These are phyloP conservation scores for Suhomyces sp. DNA, from an alignment of 805 yeast species.

Conservation along the genomic window DNA sequence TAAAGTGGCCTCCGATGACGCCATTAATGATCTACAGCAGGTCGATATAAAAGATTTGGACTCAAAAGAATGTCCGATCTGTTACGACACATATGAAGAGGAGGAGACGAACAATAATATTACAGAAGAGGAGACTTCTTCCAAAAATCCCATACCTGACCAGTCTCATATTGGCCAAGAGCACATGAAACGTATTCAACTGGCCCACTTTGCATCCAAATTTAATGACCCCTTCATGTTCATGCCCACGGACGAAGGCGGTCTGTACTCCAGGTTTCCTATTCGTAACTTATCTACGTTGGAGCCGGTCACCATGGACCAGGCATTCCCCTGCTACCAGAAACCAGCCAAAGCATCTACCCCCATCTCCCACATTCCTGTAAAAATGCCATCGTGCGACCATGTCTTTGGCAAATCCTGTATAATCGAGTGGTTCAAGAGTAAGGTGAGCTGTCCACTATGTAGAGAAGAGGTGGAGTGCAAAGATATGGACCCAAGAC, in stretches of 20 bases:
- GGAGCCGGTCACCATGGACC: slow-evolving; percentile 17
- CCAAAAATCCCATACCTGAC: background rate
- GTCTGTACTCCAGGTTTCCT: slow-evolving; percentile 27
- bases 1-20: slow-evolving; percentile 37
- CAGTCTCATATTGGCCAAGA: background rate
- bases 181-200: background rate
- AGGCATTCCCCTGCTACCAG: slow-evolving; percentile 27
- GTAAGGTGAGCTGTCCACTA: slow-evolving; percentile 40
- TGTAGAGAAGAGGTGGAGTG: slow-evolving; percentile 39
- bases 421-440: slow-evolving; percentile 40
- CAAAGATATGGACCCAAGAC: slow-evolving; percentile 15
- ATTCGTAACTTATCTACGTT: slow-evolving; percentile 20
- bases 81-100: slow-evolving; percentile 35
- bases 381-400: slow-evolving; percentile 40
- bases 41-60: slow-evolving; percentile 17
- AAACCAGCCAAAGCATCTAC: slow-evolving; percentile 12
- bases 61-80: slow-evolving; percentile 36
- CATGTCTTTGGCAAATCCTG: slow-evolving; percentile 43
- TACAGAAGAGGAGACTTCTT: background rate
- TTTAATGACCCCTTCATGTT: slow-evolving; percentile 34
- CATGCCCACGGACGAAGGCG: slow-evolving; percentile 30
- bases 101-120: background rate
- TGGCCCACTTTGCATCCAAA: slow-evolving; percentile 1
- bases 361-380: slow-evolving; percentile 28
- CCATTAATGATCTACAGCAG: slow-evolving; percentile 31